Base-by-base conservation (phyloP, 2,329 filamentous ascomycete genomes). In the Paraphoma chrysanthemicola region DNA sequence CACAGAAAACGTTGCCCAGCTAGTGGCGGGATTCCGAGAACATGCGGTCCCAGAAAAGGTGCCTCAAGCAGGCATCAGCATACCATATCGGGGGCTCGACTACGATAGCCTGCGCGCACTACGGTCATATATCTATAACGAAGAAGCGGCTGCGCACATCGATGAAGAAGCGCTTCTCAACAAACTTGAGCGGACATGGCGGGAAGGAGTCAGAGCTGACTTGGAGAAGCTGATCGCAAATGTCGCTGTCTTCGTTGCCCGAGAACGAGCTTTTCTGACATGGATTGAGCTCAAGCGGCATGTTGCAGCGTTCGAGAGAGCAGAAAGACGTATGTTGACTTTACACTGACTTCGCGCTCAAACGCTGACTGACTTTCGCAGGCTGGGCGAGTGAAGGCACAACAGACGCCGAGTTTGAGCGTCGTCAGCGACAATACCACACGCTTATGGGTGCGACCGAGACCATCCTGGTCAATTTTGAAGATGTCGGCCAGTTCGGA, bases 261-360 rank as follows among this genome's bases (percentile, higher is more conserved):
- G 69, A 48, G 73, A 75, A 51, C 66, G 72, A 28, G 72, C 71
- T 7, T 69, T 75, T 43, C 53, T 75, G 23, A 73, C 70, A 11
- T 75, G 73, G 73, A 68, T 75, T 39, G 73, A 75, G 48, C 60
- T 75, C 12, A 69, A 67, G 51, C 60, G 72, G 41, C 72, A 75
- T 48, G 53, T 75, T 33, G 70, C 71, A 51, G 72, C 73, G 36
- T 68, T 75, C 33, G 66, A 71, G 33, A 69, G 71, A 51, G 71
- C 71, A 45, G 69, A 69, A 30, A 64, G 66, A 57, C 66, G 72
- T 75, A 69, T 17, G 72, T 67, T 23, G 39, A 30, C n/a, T 41
- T 36, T 14, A 29, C 4, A 23, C 9, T 38, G 11, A 3, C n/a
- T n/a, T 3, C 10, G 28, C 9, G n/a, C 17, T 23, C 23, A 5